Conservation (phyloP, 768 basidiomycete species). For the Phanerochaete sordida region DNA sequence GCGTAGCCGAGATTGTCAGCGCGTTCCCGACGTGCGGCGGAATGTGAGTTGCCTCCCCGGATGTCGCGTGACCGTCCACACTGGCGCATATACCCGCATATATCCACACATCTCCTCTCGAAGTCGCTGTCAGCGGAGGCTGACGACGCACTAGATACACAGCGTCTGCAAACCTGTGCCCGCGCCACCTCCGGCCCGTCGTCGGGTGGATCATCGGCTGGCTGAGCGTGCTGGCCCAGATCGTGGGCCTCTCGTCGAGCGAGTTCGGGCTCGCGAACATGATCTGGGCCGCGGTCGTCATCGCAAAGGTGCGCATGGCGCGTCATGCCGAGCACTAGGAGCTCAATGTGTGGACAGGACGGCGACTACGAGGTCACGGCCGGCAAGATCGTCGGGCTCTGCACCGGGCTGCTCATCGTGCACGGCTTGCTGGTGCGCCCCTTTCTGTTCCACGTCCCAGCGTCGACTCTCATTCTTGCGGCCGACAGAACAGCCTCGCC, state of each 20-base stretch:
- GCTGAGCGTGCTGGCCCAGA: slow-evolving; percentile 73
- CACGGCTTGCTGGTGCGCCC: slow-evolving; percentile 64
- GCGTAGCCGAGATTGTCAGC: slow-evolving; percentile 75
- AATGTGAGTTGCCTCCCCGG: slow-evolving; percentile 37
- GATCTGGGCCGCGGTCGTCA: slow-evolving; percentile 75
- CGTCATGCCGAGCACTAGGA: neutral
- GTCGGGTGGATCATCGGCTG: slow-evolving; percentile 83
- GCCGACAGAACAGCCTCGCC: slow-evolving; percentile 55
- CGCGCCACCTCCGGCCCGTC: slow-evolving; percentile 57
- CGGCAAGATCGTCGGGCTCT: slow-evolving; percentile 76
- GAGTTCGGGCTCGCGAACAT: slow-evolving; percentile 78
- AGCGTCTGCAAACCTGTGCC: slow-evolving; percentile 69
- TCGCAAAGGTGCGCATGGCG: slow-evolving; percentile 40
- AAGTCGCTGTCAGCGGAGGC: neutral
- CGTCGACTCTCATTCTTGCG: neutral
- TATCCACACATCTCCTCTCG: neutral
- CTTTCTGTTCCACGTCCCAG: neutral
- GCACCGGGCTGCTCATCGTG: slow-evolving; percentile 66
- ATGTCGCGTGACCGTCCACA: neutral
- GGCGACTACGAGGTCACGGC: slow-evolving; percentile 57
- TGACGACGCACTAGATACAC: slow-evolving; percentile 57
- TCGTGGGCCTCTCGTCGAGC: slow-evolving; percentile 81
- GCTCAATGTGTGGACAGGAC: slow-evolving; percentile 31
- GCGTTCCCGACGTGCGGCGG: slow-evolving; percentile 73
- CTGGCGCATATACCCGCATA: neutral